Evolutionary conservation across 768 basidiomycete species (phyloP), one percentile per base, ranked within the genome.

Genomic region (Russula sp.): DNA sequence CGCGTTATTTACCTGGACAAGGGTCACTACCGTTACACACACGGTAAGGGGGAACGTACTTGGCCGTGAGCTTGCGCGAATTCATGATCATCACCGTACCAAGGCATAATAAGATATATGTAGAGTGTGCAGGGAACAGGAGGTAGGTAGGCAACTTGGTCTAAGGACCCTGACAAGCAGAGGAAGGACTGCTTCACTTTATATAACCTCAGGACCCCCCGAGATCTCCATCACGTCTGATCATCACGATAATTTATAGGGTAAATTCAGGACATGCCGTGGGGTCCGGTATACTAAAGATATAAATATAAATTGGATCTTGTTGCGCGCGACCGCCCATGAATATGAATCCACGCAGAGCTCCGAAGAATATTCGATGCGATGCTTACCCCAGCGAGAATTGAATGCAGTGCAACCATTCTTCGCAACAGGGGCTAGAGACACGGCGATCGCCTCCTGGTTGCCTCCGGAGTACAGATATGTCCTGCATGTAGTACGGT

Each of bases 71-170:
- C 0, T 22, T 55, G 0, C 6, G 63, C 1, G 6, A 4, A 2
- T 1, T 53, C 37, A 32, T 47, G 39, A 4, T 54, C 52, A 4
- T 55, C 39, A 10, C 10, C 57, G 40, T 39, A 60, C 58, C 53
- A 64, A 31, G 39, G 9, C 58, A 64, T 64, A 34, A 45, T 51
- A 31, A n/a, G n/a, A 48, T 4, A 55, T 55, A 39, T 56, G 31
- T 39, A 18, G 39, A 39, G 16, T 20, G 47, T 20, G 39, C 3
- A 3, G 34, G 22, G 9, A 16, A 31, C 7, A 27, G 18, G 20
- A 13, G 42, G 22, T 6, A 34, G 34, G 37, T 27, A 20, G 16
- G 37, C 7, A 14, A n/a, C 13, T 32, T 16, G 42, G 57, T 49
- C 39, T 14, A 27, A 18, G 37, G n/a, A 50, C 32, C 52, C 34